Evolutionary conservation across 2,329 filamentous ascomycete genomes (phyloP).

Genomic region (Emergomyces africanus): DNA sequence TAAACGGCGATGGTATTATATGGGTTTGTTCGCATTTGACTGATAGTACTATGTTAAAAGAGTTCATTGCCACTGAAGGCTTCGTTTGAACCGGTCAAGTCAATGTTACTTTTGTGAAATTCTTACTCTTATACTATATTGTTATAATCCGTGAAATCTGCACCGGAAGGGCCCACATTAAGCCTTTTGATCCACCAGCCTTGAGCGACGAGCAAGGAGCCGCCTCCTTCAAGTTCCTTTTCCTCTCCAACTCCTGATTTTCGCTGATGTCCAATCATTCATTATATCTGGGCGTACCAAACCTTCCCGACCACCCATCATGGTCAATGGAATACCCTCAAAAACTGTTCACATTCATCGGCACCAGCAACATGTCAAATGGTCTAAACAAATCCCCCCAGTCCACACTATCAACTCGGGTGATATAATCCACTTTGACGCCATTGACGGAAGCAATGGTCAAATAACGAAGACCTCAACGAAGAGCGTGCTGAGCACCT

Average conservation of each 20-base stretch:
- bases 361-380: constrained; percentile 34
- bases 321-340: constrained; percentile 13
- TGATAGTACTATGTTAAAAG: background rate
- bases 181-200: background rate
- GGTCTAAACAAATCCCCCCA: constrained; percentile 36
- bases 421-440: constrained; percentile 36
- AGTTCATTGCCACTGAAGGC: background rate
- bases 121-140: background rate
- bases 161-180: background rate
- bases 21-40: background rate
- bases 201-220: background rate
- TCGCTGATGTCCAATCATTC: background rate
- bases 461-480: constrained; percentile 35
- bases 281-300: background rate
- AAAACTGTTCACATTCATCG: constrained; percentile 21
- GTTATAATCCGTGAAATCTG: background rate
- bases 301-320: background rate
- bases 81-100: background rate
- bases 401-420: constrained; percentile 38
- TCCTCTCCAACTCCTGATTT: background rate
- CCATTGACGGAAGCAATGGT: constrained; percentile 39
- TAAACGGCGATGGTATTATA: background rate
- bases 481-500: constrained; percentile 26
- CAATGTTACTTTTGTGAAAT: background rate
- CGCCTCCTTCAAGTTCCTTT: background rate